Evolutionary conservation across 2,329 filamentous ascomycete species (phyloP).

Genomic region (Exophiala alcalophila): DNA sequence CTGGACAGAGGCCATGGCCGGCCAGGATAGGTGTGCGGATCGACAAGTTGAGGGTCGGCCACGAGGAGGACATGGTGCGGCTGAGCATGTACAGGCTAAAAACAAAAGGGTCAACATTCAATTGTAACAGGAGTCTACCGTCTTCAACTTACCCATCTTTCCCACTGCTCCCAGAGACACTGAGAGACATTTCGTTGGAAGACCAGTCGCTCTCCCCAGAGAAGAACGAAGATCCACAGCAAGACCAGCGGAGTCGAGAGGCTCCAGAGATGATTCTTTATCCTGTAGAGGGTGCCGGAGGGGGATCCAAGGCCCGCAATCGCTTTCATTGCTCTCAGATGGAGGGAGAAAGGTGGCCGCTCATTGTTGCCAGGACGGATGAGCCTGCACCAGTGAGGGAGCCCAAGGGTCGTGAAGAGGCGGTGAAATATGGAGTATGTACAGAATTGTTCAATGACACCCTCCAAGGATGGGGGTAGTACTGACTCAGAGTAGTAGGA

Average conservation of each 20-base stretch:
- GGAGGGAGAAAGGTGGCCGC: not conserved
- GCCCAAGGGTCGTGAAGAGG: too few species aligned
- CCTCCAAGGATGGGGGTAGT: too few species aligned
- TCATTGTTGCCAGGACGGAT: conserved; percentile 8
- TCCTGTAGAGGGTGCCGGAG: conserved; percentile 9
- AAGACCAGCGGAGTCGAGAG: conserved; percentile 53
- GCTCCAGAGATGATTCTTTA: conserved; percentile 19
- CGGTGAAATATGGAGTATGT: too few species aligned
- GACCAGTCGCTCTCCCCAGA: conserved; percentile 80
- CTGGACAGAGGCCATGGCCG: conserved; percentile 70
- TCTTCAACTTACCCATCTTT: conserved; percentile 70
- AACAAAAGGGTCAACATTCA: conserved; percentile 1
- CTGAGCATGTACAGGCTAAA: conserved; percentile 68
- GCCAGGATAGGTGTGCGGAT: conserved; percentile 91
- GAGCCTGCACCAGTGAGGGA: not conserved
- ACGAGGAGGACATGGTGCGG: conserved; percentile 83
- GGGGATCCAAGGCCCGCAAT: conserved; percentile 8
- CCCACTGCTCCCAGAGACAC: conserved; percentile 86
- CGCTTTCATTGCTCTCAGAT: conserved; percentile 19
- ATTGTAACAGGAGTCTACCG: not conserved
- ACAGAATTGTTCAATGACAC: too few species aligned
- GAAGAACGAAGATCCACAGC: conserved; percentile 72
- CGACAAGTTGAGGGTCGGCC: conserved; percentile 87
- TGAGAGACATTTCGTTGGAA: conserved; percentile 67
- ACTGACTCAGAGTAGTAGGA: too few species aligned